Evolutionary conservation across 805 yeast species (phyloP).

Genomic region (Starmera dryadoides): DNA sequence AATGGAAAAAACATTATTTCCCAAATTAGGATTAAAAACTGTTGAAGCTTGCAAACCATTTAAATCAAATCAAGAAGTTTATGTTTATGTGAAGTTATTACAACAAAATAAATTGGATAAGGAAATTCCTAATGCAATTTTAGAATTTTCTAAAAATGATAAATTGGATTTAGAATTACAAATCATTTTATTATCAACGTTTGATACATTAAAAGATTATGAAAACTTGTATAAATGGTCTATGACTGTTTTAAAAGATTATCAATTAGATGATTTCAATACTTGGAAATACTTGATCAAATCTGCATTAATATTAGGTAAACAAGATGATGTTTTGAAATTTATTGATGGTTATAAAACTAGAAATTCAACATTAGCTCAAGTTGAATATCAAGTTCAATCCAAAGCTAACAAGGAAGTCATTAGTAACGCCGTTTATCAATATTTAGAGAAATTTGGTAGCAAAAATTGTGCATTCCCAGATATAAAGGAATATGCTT

Average conservation of each 20-base stretch:
- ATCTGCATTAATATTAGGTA: slow-evolving; percentile 34
- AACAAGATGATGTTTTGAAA: slow-evolving; percentile 25
- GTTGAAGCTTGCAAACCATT: slow-evolving; percentile 46
- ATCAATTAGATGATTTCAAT: slow-evolving; percentile 65
- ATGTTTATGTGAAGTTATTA: slow-evolving; percentile 47
- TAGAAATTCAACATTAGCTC: slow-evolving; percentile 52
- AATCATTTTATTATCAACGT: slow-evolving; percentile 41
- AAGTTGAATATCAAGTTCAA: slow-evolving; percentile 34
- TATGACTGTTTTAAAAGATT: slow-evolving; percentile 32
- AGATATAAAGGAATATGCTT: slow-evolving; percentile 41
- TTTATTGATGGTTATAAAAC: slow-evolving; percentile 29
- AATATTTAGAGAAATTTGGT: slow-evolving; percentile 35
- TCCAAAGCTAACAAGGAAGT: slow-evolving; percentile 14
- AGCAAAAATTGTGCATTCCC: slow-evolving; percentile 57
- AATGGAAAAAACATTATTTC: slow-evolving; percentile 44
- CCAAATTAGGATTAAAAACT: slow-evolving; percentile 53
- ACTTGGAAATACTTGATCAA: slow-evolving; percentile 57
- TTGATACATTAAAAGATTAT: slow-evolving; percentile 37
- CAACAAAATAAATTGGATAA: slow-evolving; percentile 26
- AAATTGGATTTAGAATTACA: slow-evolving; percentile 56
- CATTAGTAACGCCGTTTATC: slow-evolving; percentile 19
- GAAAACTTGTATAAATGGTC: slow-evolving; percentile 33
- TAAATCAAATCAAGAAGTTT: slow-evolving; percentile 57
- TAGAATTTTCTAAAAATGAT: slow-evolving; percentile 24
- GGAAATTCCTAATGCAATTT: slow-evolving; percentile 27